phyloP scores from a whole-genome alignment of 2,329 filamentous ascomycete species.

The Ambrosiella xylebori region DNA sequence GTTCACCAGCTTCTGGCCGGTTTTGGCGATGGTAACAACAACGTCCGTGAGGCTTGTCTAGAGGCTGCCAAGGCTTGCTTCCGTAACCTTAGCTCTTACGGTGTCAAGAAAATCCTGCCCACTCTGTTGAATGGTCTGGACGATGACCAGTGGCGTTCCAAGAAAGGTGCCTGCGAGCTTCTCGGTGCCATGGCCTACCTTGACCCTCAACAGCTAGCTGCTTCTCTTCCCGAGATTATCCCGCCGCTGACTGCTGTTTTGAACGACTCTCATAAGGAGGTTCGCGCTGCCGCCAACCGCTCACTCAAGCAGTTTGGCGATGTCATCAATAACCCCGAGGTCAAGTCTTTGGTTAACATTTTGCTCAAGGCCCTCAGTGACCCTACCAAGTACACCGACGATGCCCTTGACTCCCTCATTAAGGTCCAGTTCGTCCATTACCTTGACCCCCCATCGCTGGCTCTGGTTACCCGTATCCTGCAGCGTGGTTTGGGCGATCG shows the following conservation, averaged over 20 bases:
- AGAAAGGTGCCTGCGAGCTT: slow-evolving; percentile 92
- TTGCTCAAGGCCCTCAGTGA: slow-evolving; percentile 93
- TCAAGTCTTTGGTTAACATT: slow-evolving; percentile 80
- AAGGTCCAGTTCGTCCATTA: slow-evolving; percentile 98
- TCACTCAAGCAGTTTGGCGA: slow-evolving; percentile 96
- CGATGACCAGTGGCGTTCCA: slow-evolving; percentile 93
- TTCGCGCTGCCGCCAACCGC: slow-evolving; percentile 77
- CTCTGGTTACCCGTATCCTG: slow-evolving; percentile 84
- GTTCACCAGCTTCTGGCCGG: slow-evolving; percentile 77
- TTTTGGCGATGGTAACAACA: slow-evolving; percentile 74
- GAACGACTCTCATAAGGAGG: slow-evolving; percentile 97
- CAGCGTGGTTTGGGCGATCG: slow-evolving; percentile 82
- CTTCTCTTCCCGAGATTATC: slow-evolving; percentile 89
- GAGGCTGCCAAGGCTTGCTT: slow-evolving; percentile 92
- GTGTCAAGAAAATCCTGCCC: slow-evolving; percentile 86
- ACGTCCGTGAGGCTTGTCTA: slow-evolving; percentile 84
- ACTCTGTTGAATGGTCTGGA: slow-evolving; percentile 83
- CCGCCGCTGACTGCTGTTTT: slow-evolving; percentile 84
- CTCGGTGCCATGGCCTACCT: slow-evolving; percentile 97
- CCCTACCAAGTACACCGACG: slow-evolving; percentile 91
- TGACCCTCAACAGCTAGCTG: slow-evolving; percentile 82
- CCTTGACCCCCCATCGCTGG: slow-evolving; percentile 88
- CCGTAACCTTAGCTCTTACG: slow-evolving; percentile 79
- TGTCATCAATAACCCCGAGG: slow-evolving; percentile 94
- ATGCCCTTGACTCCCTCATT: slow-evolving; percentile 82